Evolutionary conservation across 768 basidiomycete species (phyloP).

Genomic region (Crepidotus variabilis): DNA sequence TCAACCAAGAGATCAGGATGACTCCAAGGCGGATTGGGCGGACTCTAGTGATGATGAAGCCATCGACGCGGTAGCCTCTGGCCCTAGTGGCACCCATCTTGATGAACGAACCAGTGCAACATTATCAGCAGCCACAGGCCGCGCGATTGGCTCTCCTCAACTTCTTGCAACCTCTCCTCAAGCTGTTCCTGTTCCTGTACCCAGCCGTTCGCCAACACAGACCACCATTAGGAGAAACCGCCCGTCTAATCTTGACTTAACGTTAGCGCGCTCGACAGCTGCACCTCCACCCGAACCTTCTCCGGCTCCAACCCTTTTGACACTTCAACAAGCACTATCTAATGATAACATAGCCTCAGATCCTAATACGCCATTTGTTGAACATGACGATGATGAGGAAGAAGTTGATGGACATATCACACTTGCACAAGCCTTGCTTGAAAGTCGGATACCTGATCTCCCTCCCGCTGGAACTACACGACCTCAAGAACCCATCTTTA

Average conservation of each 20-base stretch:
- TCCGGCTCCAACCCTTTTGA: slow-evolving; percentile 59
- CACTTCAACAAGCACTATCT: slow-evolving; percentile 60
- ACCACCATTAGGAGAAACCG: slow-evolving; percentile 43
- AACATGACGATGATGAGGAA: slow-evolving; percentile 59
- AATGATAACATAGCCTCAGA: slow-evolving; percentile 24
- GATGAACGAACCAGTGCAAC: slow-evolving; percentile 79
- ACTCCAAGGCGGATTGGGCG: slow-evolving; percentile 64
- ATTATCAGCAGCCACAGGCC: slow-evolving; percentile 24
- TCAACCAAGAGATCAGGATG: slow-evolving; percentile 32
- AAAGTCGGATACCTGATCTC: slow-evolving; percentile 73
- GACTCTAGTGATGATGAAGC: slow-evolving; percentile 87
- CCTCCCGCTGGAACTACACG: slow-evolving; percentile 66
- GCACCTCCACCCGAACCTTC: slow-evolving; percentile 48
- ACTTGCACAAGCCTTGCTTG: slow-evolving; percentile 68
- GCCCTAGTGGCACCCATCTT: slow-evolving; percentile 74
- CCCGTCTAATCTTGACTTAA: slow-evolving; percentile 68
- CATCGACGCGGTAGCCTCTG: slow-evolving; percentile 78
- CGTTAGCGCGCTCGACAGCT: slow-evolving; percentile 32
- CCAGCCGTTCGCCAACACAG: slow-evolving; percentile 23
- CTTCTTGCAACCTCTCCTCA: slow-evolving; percentile 11
- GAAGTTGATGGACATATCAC: slow-evolving; percentile 63
- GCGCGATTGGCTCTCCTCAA: slow-evolving; percentile 20
- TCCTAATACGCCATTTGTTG: slow-evolving; percentile 36
- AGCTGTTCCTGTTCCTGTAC: slow-evolving; percentile 24
- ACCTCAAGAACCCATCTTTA: slow-evolving; percentile 66